Evolutionary conservation across 2,329 filamentous ascomycete genomes (phyloP), one percentile per base, ranked within the genome.

Genomic region (Pseudogymnoascus sp.): DNA sequence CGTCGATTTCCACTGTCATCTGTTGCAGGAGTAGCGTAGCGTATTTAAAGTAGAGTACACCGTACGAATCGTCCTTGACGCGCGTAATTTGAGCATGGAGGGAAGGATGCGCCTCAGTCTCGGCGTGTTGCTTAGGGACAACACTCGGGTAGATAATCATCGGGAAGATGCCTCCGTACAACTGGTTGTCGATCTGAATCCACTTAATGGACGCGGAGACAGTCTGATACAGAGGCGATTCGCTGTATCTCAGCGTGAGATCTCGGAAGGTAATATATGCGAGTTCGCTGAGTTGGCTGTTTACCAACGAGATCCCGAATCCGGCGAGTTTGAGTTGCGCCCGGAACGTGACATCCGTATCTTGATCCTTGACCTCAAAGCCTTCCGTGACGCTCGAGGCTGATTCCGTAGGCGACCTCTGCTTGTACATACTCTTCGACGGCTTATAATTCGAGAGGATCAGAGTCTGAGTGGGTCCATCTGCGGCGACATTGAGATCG

Each of bases 121-220:
- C 95, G 73, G 95, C 93, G 37, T 92, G 92, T 68, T 92, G 95
- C 82, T 98, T 98, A 0, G 95, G 93, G 14, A 99, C 95, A 8
- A 99, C 95, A 77, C 93, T 97, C 5, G 95, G 95, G 74, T 99
- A 99, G 64, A 99, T 81, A 31, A 99, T 86, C 78, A 99, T 96
- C 0, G 95, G 95, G 81, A 99, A 99, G 70, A 99, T 93, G 25
- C 96, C 95, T 28, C 96, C 96, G 72, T 99, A 99, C 13, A 99
- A 85, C 76, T 99, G 95, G 71, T 99, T 99, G 77, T 99, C 95
- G 70, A 99, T 90, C 76, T 99, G 95, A 28, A 99, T 95, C 96
- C 96, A 99, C 76, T 99, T 98, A 74, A 98, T 89, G 0, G 92
- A 90, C 61, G 95, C 81, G 60, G 91, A 93, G 67, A 97, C 78